A percentile compares a stretch with the other conserved stretches of the same genome.
Evolutionary conservation across 805 yeast genomes (phyloP).

Genomic region (Teunomyces funiuensis): DNA sequence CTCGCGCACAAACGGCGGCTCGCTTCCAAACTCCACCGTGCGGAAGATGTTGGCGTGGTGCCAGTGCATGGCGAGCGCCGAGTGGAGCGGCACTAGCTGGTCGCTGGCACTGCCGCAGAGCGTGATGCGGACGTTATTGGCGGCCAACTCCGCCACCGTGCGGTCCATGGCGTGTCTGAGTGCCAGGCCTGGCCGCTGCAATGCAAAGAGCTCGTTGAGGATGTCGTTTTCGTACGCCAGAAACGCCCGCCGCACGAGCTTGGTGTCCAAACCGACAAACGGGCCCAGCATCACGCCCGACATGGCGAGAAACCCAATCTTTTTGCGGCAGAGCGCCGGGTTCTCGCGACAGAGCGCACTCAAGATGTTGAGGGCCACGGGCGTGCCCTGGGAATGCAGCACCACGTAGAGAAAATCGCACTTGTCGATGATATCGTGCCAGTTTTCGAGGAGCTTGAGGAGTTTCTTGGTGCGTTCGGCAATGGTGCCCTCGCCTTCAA

Average conservation of each 20-base stretch:
- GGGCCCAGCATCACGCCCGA: constrained; percentile 37
- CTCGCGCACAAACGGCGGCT: constrained; percentile 28
- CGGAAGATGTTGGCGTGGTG: constrained; percentile 41
- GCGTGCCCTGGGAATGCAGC: constrained; percentile 35
- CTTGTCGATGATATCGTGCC: constrained; percentile 27
- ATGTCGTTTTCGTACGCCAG: constrained; percentile 35
- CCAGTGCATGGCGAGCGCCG: constrained; percentile 27
- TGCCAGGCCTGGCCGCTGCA: constrained; percentile 22
- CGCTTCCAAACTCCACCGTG: constrained; percentile 20
- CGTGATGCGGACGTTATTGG: constrained; percentile 34
- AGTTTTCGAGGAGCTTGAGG: constrained; percentile 28
- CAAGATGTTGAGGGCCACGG: constrained; percentile 31
- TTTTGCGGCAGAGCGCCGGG: background rate
- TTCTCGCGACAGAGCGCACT: constrained; percentile 16
- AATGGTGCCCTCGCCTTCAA: constrained; percentile 42
- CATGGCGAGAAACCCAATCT: constrained; percentile 36
- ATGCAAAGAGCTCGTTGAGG: constrained; percentile 35
- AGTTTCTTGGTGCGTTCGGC: constrained; percentile 27
- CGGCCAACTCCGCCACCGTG: constrained; percentile 20
- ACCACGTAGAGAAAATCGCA: constrained; percentile 35
- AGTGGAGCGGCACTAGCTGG: constrained; percentile 36
- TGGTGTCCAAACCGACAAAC: constrained; percentile 29
- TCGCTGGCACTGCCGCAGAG: constrained; percentile 34
- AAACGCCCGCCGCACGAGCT: constrained; percentile 39
- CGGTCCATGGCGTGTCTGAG: constrained; percentile 17